Evolutionary conservation across 352 stramenopile genomes (phyloP).

Genomic region (Phytophthora gonapodyides): DNA sequence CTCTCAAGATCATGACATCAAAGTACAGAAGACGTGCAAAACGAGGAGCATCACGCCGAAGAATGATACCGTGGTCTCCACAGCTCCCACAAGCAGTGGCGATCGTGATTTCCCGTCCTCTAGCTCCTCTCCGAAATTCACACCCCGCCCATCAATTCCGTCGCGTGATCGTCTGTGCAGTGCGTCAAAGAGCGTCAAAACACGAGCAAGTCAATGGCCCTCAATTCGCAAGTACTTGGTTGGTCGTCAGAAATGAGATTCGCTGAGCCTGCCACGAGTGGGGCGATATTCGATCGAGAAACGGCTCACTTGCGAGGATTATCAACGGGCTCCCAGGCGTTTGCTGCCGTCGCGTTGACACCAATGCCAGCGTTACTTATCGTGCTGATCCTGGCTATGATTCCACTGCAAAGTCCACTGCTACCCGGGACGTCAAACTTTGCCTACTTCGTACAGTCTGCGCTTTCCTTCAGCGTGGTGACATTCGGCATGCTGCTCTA

Average conservation of each 20-base stretch:
- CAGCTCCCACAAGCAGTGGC: too few species aligned
- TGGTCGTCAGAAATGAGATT: neutral
- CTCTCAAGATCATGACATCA: too few species aligned
- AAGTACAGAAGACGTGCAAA: too few species aligned
- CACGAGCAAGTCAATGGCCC: neutral
- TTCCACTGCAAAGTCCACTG: slow-evolving; percentile 16
- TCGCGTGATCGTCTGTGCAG: too few species aligned
- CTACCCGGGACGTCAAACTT: neutral
- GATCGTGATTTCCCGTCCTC: too few species aligned
- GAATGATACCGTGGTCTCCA: too few species aligned
- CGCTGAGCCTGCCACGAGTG: slow-evolving; percentile 20
- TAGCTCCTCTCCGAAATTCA: too few species aligned
- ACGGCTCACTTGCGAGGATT: slow-evolving; percentile 27
- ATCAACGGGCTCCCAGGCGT: slow-evolving; percentile 9
- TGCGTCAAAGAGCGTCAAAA: too few species aligned
- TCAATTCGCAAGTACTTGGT: neutral
- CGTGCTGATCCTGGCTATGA: slow-evolving; percentile 3
- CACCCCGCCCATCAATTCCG: too few species aligned
- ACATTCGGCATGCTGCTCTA: slow-evolving; percentile 12
- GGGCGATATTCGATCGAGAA: slow-evolving; percentile 40
- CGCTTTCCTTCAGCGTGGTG: slow-evolving; percentile 1
- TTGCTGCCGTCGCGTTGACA: slow-evolving; percentile 16
- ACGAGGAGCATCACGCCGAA: too few species aligned
- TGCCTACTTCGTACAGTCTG: slow-evolving; percentile 14
- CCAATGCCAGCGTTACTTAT: slow-evolving; percentile 3